Percentiles rank a stretch among this genome's conserved stretches.
These are phyloP conservation scores for Tolypocladium sp. DNA, from an alignment of 2,329 filamentous ascomycete species.

Conservation along the genomic window DNA sequence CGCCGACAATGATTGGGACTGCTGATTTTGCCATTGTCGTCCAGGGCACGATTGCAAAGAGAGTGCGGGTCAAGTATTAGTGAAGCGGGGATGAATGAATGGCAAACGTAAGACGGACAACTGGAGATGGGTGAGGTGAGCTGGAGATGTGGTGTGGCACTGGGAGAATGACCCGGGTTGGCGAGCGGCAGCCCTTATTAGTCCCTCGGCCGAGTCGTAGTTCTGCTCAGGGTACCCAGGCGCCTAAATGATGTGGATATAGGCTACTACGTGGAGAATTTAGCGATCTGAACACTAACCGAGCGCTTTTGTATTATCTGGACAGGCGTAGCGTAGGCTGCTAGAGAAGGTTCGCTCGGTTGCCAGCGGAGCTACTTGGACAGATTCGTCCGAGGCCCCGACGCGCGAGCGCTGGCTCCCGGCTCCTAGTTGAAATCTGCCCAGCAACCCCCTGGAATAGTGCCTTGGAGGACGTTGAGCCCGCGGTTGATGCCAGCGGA, in stretches of 20 bases:
- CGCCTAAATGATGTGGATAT: too few species aligned
- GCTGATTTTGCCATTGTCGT: background rate
- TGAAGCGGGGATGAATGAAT: background rate
- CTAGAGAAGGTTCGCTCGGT: background rate
- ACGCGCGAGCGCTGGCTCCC: background rate
- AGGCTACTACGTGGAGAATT: background rate
- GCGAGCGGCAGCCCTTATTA: background rate
- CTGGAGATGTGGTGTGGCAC: background rate
- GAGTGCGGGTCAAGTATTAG: background rate
- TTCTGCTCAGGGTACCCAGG: too few species aligned
- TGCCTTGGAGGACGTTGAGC: too few species aligned
- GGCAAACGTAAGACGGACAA: background rate
- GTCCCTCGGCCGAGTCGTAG: background rate
- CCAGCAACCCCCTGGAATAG: background rate
- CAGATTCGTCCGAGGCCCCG: background rate
- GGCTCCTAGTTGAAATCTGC: background rate
- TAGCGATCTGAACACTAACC: background rate
- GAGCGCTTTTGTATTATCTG: too few species aligned
- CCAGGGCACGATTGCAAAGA: background rate
- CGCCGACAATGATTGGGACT: slow-evolving; percentile 49
- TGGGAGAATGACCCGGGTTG: background rate
- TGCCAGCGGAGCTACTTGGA: background rate
- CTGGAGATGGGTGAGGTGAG: background rate
- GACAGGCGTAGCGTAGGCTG: background rate
- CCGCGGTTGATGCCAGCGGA: background rate